Base-by-base conservation (phyloP, 2,329 filamentous ascomycete genomes). In the Amphichorda felina region DNA sequence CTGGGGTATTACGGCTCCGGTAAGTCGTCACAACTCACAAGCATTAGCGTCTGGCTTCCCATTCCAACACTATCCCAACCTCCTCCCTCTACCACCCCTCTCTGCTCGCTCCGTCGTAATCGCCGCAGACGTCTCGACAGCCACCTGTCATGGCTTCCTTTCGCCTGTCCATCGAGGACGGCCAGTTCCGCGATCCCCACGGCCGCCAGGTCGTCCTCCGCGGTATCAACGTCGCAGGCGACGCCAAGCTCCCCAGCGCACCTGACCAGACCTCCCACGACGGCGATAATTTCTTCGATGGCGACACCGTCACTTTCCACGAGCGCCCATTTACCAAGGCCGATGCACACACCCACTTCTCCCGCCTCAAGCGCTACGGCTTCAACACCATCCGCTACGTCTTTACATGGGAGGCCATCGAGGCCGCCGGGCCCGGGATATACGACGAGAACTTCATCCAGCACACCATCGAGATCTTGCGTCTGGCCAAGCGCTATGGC, bases 351-450 rank as follows among this genome's bases (percentile, higher is more conserved):
- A 67, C 73, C 13, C 91, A 98, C 56, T 95, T 98, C 56, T 73
- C 83, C 10, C 74, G 88, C 30, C 61, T 98, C 44, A 84, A 81
- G 49, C 79, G 82, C 49, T 94, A 81, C 67, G 91, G 91, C 11
- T 98, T 94, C 68, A 98, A 96, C 57, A 88, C 85, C 1, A 88
- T 98, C 45, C 75, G 91, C 52, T 98, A 98, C 58, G 68, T 98
- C 46, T 98, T 96, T 54, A 96, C 91, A 0, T 98, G 91, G 91
- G 91, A 98, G 59, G 89, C 91, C n/a, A 82, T 98, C 54, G 91
- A 98, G 60, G 82, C 91, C 39, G 79, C 78, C 1, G 89, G 89
- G 0, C 91, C 93, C 0, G 86, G 88, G 2, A 79, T 75, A 50
- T 98, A 96, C 55, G 93, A 98, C 49, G 86, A 98, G 52, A 79